Conservation (phyloP, 164 flowering plant species). For the Dillenia suffruticosa region DNA sequence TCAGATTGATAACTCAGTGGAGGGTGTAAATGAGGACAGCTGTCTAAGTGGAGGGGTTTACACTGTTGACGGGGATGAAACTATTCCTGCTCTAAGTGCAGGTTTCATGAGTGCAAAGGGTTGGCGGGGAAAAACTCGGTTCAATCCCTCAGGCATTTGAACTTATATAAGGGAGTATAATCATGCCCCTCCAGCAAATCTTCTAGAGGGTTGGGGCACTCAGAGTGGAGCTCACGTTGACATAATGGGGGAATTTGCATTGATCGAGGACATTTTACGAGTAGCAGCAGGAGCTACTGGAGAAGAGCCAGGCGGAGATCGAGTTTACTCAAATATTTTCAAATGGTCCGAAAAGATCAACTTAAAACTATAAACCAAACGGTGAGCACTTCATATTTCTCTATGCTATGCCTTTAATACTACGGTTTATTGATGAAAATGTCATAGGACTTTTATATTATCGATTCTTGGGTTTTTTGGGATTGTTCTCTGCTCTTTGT, state of each 20-base stretch:
- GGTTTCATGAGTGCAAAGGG: conserved; percentile 97
- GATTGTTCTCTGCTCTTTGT: no score
- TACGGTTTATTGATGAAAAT: no score
- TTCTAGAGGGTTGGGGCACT: conserved; percentile 93
- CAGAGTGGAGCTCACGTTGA: conserved; percentile 98
- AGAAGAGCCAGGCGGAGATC: conserved; percentile 86
- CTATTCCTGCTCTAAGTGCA: conserved; percentile 90
- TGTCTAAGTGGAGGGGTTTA: conserved; percentile 77
- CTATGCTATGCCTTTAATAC: no score
- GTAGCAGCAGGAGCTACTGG: conserved; percentile 92
- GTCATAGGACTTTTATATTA: no score
- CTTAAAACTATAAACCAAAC: conserved; percentile 35
- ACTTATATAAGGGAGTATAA: conserved; percentile 76
- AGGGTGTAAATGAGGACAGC: conserved; percentile 30
- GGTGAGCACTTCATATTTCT: no score
- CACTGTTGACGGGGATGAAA: conserved; percentile 84
- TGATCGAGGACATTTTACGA: conserved; percentile 85
- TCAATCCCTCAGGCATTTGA: conserved; percentile 86
- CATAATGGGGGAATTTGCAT: conserved; percentile 93
- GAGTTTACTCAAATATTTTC: conserved; percentile 72
- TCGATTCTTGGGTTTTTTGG: no score
- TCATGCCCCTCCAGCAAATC: conserved; percentile 85
- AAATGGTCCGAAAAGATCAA: conserved; percentile 85
- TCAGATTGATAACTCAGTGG: conserved; percentile 74
- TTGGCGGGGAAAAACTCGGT: conserved; percentile 92